A percentile compares a stretch with the other conserved stretches of the same genome.
Conservation (phyloP, 163 green algal species). For the Prototheca cutis region DNA sequence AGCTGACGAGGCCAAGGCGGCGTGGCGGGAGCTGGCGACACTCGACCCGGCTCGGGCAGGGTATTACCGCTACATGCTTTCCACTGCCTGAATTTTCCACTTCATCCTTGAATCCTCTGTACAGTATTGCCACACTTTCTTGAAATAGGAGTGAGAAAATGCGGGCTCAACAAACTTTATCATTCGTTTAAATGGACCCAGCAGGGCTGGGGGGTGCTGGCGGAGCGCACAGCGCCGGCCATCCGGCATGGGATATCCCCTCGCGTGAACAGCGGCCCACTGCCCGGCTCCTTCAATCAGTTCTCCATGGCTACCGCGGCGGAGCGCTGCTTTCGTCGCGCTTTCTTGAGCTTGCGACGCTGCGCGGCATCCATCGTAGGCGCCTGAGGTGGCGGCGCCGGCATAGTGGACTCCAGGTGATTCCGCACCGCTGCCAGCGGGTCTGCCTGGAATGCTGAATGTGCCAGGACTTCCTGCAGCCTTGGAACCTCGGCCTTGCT, state of each 20-base stretch:
- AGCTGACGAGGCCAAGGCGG: not conserved
- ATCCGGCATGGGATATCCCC: too few species aligned
- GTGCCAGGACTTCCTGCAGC: slow-evolving; percentile 39
- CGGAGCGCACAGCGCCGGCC: too few species aligned
- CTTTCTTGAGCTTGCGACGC: not conserved
- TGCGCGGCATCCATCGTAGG: not conserved
- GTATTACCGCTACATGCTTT: slow-evolving; percentile 56
- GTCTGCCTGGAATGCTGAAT: slow-evolving; percentile 41
- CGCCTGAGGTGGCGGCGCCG: slow-evolving; percentile 17
- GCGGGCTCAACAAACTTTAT: too few species aligned
- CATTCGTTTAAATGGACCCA: too few species aligned
- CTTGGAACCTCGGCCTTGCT: not conserved
- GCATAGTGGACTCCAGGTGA: slow-evolving; percentile 44
- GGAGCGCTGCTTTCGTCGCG: not conserved
- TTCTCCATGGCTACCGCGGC: not conserved
- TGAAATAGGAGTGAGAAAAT: too few species aligned
- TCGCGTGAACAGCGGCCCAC: too few species aligned
- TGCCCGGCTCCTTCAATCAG: not conserved
- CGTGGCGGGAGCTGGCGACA: slow-evolving; percentile 12
- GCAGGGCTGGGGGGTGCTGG: too few species aligned
- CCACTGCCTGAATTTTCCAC: too few species aligned
- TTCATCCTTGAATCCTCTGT: too few species aligned
- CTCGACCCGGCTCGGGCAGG: slow-evolving; percentile 48
- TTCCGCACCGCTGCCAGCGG: slow-evolving; percentile 43
- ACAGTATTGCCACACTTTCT: too few species aligned